Evolutionary conservation across 495 filamentous ascomycete genomes (phyloP).

Genomic region (Penicillium canariense): DNA sequence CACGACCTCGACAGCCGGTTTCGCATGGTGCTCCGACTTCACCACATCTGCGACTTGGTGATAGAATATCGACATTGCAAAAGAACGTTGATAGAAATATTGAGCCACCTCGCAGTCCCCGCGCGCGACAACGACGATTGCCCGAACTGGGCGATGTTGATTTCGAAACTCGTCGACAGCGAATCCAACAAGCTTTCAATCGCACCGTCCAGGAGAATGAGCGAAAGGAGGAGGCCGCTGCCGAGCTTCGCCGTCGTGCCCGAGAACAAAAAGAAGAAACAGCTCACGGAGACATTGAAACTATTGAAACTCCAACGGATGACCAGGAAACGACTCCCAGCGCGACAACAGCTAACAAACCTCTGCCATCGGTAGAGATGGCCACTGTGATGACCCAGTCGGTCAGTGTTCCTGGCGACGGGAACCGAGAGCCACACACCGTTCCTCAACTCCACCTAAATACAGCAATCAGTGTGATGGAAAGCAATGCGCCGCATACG

Average conservation of each 20-base stretch:
- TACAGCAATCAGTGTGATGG: constrained; percentile 18
- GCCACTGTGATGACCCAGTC: constrained; percentile 31
- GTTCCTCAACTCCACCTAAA: constrained; percentile 33
- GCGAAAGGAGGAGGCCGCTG: constrained; percentile 52
- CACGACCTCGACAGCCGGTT: constrained; percentile 75
- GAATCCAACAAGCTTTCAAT: constrained; percentile 77
- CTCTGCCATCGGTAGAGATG: constrained; percentile 23
- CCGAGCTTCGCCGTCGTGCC: constrained; percentile 42
- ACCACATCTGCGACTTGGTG: constrained; percentile 59
- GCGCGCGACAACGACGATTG: constrained; percentile 43
- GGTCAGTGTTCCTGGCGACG: background rate
- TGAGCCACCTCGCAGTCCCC: constrained; percentile 28
- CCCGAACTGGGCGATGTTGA: constrained; percentile 69
- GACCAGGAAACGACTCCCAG: constrained; percentile 18
- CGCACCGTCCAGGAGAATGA: constrained; percentile 70
- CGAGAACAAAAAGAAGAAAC: constrained; percentile 26
- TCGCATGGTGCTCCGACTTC: constrained; percentile 67
- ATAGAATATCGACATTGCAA: constrained; percentile 46
- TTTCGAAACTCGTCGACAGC: constrained; percentile 72
- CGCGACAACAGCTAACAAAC: constrained; percentile 12
- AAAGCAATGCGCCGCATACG: constrained; percentile 13
- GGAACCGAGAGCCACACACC: constrained; percentile 3
- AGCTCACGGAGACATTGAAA: constrained; percentile 24
- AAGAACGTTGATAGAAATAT: constrained; percentile 28
- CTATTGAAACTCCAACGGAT: constrained; percentile 12